Evolutionary conservation across 148 eudicot genomes (phyloP).

Genomic region (Dysphania ambrosioides): DNA sequence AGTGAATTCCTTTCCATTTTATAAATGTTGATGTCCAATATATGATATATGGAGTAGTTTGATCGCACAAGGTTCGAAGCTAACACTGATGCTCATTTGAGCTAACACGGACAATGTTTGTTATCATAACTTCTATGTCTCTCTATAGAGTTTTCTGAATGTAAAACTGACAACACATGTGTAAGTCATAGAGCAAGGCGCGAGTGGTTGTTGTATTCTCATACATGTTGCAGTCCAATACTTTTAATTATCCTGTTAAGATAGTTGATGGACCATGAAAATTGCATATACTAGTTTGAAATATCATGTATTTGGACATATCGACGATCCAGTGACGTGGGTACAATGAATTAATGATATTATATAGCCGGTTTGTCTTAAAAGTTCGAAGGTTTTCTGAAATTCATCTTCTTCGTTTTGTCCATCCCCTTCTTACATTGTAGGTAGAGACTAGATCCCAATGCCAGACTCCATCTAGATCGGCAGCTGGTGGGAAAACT

Average conservation of each 20-base stretch:
- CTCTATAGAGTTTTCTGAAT: background rate
- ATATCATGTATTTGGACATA: background rate
- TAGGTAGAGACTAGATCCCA: constrained; percentile 81
- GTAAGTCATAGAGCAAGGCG: too few species aligned
- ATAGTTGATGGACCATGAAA: constrained; percentile 1
- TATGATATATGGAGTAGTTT: background rate
- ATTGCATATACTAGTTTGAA: background rate
- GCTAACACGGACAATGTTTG: background rate
- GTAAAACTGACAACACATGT: constrained; percentile 5
- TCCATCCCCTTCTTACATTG: background rate
- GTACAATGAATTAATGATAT: background rate
- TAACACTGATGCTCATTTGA: background rate
- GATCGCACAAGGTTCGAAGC: background rate
- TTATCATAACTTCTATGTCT: background rate
- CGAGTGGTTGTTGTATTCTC: too few species aligned
- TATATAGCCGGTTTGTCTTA: background rate
- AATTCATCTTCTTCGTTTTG: constrained; percentile 7
- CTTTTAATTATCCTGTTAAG: background rate
- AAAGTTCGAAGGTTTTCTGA: constrained; percentile 4
- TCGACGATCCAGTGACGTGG: background rate
- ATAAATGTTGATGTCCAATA: background rate
- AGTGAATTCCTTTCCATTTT: constrained; percentile 7
- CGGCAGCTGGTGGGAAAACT: constrained; percentile 37
- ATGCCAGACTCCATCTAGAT: constrained; percentile 50
- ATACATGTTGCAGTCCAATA: background rate